Evolutionary conservation across 179 eudicot genomes (phyloP), one percentile per base, ranked within the genome.

Genomic region (Dionaea muscipula): DNA sequence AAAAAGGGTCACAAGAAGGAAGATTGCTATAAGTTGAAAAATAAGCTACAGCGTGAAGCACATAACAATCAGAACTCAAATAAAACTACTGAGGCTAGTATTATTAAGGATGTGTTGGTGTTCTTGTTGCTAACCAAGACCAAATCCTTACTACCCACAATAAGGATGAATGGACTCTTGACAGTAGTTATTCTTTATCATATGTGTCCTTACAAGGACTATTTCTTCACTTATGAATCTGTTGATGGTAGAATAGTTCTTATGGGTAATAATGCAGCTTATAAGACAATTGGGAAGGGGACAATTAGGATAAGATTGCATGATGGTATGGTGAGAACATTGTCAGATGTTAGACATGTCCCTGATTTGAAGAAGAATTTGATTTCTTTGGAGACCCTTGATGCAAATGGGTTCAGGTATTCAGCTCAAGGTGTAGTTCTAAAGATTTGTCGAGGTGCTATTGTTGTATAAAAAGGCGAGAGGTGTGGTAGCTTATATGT

Each of bases 301-400:
- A 18, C 44, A 10, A 20, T 59, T 2, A 36, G n/a, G 19, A 59
- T 59, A 22, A 66, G 46, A 12, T 33, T 40, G 20, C 48, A 46
- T 47, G 70, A 66, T 59, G 64, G 60, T 9, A 20, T 26, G 19
- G 26, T 66, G 8, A 53, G 64, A 23, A 56, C 55, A 0, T 23
- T 66, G 1, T 24, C 48, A 0, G 45, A 53, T 26, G 64, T 59
- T 36, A 53, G 49, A 22, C 55, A 66, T 53, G 35, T 59, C 43
- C 64, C 55, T 24, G 54, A 59, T 22, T 24, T 66, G 10, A 52
- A 53, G 19, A 46, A 21, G 15, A 66, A 52, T 10, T 38, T 66
- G 11, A 59, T 59, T 7, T 58, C 59, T n/a, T 13, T 66, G 17
- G 59, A 59, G 4, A 59, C 63, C 2, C 59, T 65, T 9, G 69